Base-by-base conservation (phyloP, 768 basidiomycete species). In the Tubosaeta sp. region DNA sequence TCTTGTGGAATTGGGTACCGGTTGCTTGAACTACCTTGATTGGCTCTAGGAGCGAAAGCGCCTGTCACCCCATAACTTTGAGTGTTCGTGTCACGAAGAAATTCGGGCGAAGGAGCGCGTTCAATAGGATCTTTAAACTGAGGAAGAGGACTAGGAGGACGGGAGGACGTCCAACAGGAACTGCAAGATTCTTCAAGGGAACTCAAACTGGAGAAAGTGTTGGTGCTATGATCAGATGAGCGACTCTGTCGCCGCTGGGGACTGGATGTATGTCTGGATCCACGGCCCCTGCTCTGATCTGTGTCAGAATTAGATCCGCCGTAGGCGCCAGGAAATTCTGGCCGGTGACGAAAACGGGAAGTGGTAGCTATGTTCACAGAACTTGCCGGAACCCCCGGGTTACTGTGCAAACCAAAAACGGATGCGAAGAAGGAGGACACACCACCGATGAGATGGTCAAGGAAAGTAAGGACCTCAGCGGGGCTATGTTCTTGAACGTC, bases 121-220 rank as follows among this genome's bases (percentile, higher is more conserved):
- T 59, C 57, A 27, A 60, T 51, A 1, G 54, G 63, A 48, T 67
- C 68, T 44, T 57, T 66, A 27, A 59, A 59, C 6, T 48, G 61
- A 22, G 66, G 50, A 13, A 49, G 56, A 7, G 64, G 65, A 29
- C 51, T 61, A 8, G 46, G 63, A 42, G 54, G 51, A 46, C 58
- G 64, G 19, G 59, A 61, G 6, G 52, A 24, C 25, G 49, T 62
- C 67, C 59, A 72, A 70, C 71, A 68, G 57, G 57, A 71, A 30
- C 66, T 71, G n/a, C 68, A 66, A 21, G 68, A 71, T 1, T 58
- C 68, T 3, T 72, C 70, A 1, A 82, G 58, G 5, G 81, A 78
- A 48, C 81, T 82, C 27, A 81, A 43, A 0, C 77, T 79, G 11
- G 79, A 74, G 51, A 76, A 74, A 0, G 72, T 71, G 29, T 52